Base-by-base conservation (phyloP, 352 stramenopile species). In the Blastocystis sp. region DNA sequence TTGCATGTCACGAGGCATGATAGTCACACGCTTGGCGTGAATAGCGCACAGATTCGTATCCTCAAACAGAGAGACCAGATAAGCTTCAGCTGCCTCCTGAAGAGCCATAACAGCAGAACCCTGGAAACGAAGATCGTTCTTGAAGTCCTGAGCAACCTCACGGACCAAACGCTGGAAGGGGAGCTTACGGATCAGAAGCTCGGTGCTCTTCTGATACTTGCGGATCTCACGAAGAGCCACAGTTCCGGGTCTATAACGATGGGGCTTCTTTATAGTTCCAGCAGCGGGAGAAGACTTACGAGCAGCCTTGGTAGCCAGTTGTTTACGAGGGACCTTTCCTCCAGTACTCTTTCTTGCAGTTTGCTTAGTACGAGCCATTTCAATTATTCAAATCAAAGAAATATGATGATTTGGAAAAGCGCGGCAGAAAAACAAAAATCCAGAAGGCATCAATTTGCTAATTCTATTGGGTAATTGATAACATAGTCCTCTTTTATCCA, bases 181-280 rank as follows among this genome's bases (percentile, higher is more conserved):
- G 54, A 91, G 71, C 69, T 91, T 89, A 24, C 96, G 93, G 65
- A 99, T 88, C 58, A 98, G 89, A 71, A 99, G 90, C 78, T 97
- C 94, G 0, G 96, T 98, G 66, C 91, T 95, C 29, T 91, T 92
- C 91, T 99, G 96, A 89, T 97, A 95, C 63, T 93, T 89, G 12
- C 96, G 92, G 88, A 99, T 99, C 91, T 99, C 95, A 66, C 93
- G 91, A 14, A 99, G 90, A 2, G 95, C 95, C 16, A 87, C 57
- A 78, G 78, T 87, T 6, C 78, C 78, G 29, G 78, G 78, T 24
- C 78, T 27, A 73, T 86, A 96, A 73, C 89, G 86, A 88, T 93
- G 90, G 51, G 91, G 93, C 91, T 97, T 97, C 93, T 97, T 97
- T 21, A 97, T 93, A 78, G 93, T 93, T 69, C 94, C 94, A 63